Evolutionary conservation across 2,329 filamentous ascomycete genomes (phyloP), one percentile per base, ranked within the genome.

Genomic region (Clonostachys rosea): DNA sequence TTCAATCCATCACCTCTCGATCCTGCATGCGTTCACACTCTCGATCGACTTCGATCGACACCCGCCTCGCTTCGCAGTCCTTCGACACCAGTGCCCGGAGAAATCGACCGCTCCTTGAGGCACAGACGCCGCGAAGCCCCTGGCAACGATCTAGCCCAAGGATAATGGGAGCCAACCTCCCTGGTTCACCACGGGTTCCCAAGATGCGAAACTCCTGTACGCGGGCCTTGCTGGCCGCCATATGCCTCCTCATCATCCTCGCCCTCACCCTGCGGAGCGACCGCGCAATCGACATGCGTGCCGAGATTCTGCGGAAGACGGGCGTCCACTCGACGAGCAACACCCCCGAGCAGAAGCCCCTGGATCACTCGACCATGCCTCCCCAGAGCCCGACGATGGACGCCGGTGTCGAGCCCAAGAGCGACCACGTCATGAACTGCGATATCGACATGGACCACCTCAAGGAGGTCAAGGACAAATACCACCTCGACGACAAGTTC

Each of bases 121-220:
- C 24, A 30, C 24, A 30, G 24, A 30, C 24, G 24, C 24, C 24
- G 24, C 24, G 24, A 30, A 30, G 37, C 37, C 34, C 34, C n/a
- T 18, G n/a, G 17, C 42, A 13, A 5, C 6, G 17, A 43, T 24
- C n/a, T 30, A 30, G 24, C 24, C 24, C 24, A 30, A 47, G 24
- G 37, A 59, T 49, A 37, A 65, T 72, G 68, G 69, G 67, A 60
- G 63, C 62, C 46, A 67, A 59, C 54, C 56, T 71, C 50, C 59
- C 65, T 34, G 57, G 63, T 48, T 56, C 69, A 18, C 49, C 53
- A 42, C 73, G 66, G 53, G 64, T 72, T 52, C 64, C 74, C 62
- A 74, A 60, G 53, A 74, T 76, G 71, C 67, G 75, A 51, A 75
- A 72, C 53, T 70, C 73, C 5, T 68, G 76, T 47, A 64, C 66